Evolutionary conservation across 1,284 basidiomycete genomes (phyloP).

Genomic region (Cutaneotrichosporon daszewskae): DNA sequence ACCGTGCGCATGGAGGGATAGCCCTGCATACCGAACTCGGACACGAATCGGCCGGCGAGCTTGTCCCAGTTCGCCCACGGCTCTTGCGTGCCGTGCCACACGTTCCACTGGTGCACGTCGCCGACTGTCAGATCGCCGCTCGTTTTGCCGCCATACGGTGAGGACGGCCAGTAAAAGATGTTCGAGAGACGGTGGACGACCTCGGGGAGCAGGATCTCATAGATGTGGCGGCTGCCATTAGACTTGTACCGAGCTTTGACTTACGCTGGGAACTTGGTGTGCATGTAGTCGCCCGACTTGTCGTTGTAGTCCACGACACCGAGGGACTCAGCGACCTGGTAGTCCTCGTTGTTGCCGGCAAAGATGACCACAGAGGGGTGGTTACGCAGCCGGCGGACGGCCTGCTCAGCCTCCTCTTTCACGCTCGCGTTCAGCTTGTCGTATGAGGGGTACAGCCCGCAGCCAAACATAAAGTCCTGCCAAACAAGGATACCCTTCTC

Average conservation of each 20-base stretch:
- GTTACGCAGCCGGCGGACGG: conserved; percentile 48
- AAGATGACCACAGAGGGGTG: conserved; percentile 68
- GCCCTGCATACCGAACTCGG: conserved; percentile 53
- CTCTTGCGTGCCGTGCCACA: conserved; percentile 79
- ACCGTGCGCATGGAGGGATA: conserved; percentile 79
- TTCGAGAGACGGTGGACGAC: conserved; percentile 61
- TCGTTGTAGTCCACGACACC: conserved; percentile 75
- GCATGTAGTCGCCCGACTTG: conserved; percentile 69
- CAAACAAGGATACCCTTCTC: conserved; percentile 62
- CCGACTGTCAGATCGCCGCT: conserved; percentile 71
- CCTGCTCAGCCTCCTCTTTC: conserved; percentile 49
- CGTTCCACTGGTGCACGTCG: conserved; percentile 86
- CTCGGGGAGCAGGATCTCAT: conserved; percentile 71
- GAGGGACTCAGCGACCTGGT: conserved; percentile 65
- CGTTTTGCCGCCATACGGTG: conserved; percentile 74
- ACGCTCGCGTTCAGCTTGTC: conserved; percentile 48
- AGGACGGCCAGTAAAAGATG: conserved; percentile 72
- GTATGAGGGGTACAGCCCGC: conserved; percentile 57
- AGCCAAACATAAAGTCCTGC: conserved; percentile 53
- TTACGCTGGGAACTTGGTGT: conserved; percentile 71
- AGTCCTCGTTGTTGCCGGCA: conserved; percentile 80
- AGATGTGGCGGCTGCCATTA: conserved; percentile 61
- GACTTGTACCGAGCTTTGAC: conserved; percentile 1
- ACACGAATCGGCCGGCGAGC: conserved; percentile 76
- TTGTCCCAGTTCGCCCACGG: conserved; percentile 86